These are phyloP conservation scores for Fusarium oxysporum DNA, from an alignment of 2,329 filamentous ascomycete species.

Conservation along the genomic window DNA sequence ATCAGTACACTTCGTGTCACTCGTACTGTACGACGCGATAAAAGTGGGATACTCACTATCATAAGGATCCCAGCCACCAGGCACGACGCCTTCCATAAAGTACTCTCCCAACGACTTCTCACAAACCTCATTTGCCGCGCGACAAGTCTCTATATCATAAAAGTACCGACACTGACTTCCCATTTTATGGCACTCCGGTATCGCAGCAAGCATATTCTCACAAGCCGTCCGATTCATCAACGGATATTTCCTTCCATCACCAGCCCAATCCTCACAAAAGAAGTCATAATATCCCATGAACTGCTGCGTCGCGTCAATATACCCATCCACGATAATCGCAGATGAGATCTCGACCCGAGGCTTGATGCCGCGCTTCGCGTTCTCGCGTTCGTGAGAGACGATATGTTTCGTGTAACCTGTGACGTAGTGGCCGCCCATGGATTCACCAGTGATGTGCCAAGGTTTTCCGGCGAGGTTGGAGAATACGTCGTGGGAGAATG, in stretches of 20 bases:
- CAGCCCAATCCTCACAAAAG: conserved; percentile 28
- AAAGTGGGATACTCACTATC: not conserved
- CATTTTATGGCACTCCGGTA: conserved; percentile 22
- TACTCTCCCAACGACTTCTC: conserved; percentile 14
- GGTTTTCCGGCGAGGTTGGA: conserved; percentile 17
- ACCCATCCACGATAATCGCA: conserved; percentile 29
- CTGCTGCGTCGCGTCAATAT: conserved; percentile 30
- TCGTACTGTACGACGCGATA: too few relatives aligned
- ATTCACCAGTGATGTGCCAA: conserved; percentile 36
- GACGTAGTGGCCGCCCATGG: conserved; percentile 37
- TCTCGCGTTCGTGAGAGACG: conserved; percentile 3
- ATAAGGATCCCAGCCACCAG: conserved; percentile 32
- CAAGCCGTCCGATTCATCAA: conserved; percentile 25
- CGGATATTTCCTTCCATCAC: conserved; percentile 9
- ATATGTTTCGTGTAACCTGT: conserved; percentile 30
- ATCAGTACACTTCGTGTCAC: not conserved
- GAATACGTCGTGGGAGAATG: conserved; percentile 19
- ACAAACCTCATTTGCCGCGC: conserved; percentile 21
- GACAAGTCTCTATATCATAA: conserved; percentile 15
- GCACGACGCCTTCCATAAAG: conserved; percentile 2
- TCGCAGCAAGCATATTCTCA: conserved; percentile 16
- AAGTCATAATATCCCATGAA: conserved; percentile 27
- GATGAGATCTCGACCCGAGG: conserved; percentile 10
- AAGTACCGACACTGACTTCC: not conserved
- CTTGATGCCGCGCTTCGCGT: not conserved